A percentile compares a stretch with the other conserved stretches of the same genome.
Conservation (phyloP, 805 yeast species). For the Cyberlindnera mycetangii region DNA sequence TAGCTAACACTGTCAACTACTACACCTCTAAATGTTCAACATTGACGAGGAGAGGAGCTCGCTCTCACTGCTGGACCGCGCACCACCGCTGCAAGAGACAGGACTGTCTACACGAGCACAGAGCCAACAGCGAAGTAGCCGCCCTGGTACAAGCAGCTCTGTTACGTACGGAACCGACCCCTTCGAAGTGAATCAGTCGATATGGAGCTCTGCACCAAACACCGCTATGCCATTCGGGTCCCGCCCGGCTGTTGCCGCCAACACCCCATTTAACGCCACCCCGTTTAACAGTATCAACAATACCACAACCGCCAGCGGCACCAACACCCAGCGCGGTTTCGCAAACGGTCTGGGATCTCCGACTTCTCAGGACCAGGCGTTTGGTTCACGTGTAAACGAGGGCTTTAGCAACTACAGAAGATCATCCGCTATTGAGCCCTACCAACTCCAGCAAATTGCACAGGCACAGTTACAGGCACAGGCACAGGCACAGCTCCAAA, state of each 20-base stretch:
- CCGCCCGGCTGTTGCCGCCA: background rate
- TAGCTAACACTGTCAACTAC: no score
- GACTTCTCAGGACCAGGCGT: background rate
- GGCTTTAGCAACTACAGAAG: constrained; percentile 13
- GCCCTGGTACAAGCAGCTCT: background rate
- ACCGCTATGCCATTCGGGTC: background rate
- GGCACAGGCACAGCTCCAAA: constrained; percentile 2
- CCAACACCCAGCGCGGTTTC: background rate
- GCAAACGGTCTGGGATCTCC: background rate
- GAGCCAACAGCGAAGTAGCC: background rate
- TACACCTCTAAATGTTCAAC: constrained; percentile 1
- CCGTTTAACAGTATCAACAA: background rate
- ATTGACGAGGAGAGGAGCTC: background rate
- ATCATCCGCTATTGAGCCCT: constrained; percentile 15
- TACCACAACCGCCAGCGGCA: background rate
- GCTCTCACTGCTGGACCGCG: background rate
- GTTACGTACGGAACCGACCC: constrained; percentile 1
- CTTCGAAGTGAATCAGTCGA: constrained; percentile 8
- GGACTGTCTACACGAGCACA: background rate
- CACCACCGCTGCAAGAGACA: background rate
- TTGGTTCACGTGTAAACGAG: background rate
- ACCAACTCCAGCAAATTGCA: constrained; percentile 9
- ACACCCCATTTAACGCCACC: background rate
- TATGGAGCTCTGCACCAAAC: constrained; percentile 6
- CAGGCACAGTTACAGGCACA: constrained; percentile 5